These are phyloP conservation scores for Physcomitrium patens DNA, from an alignment of 225 moss, liverwort and hornwort species.

Conservation along the genomic window DNA sequence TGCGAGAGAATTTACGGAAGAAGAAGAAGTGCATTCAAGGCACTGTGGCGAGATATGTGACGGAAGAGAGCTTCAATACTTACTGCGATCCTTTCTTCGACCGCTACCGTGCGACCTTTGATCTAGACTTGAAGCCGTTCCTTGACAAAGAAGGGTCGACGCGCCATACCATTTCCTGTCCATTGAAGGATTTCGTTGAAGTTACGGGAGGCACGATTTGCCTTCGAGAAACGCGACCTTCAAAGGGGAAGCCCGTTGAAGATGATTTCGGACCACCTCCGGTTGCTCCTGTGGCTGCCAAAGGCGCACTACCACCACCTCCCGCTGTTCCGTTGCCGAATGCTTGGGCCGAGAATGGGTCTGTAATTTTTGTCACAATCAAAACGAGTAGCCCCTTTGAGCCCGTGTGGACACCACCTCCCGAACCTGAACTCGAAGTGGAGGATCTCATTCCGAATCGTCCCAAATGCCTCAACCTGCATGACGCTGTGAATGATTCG, in stretches of 20 bases:
- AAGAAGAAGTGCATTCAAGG: slow-evolving; percentile 53
- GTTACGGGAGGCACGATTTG: slow-evolving; percentile 14
- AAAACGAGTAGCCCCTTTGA: slow-evolving; percentile 60
- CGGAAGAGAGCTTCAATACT: slow-evolving; percentile 37
- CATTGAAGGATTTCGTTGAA: slow-evolving; percentile 22
- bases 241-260: slow-evolving; percentile 27
- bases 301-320: slow-evolving; percentile 30
- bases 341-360: slow-evolving; percentile 72
- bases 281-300: background rate
- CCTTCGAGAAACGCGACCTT: slow-evolving; percentile 31
- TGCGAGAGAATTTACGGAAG: slow-evolving; percentile 49
- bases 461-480: slow-evolving; percentile 57
- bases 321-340: slow-evolving; percentile 36
- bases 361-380: slow-evolving; percentile 51
- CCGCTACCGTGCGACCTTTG: slow-evolving; percentile 64
- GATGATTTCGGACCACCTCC: slow-evolving; percentile 32
- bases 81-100: slow-evolving; percentile 52
- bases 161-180: slow-evolving; percentile 36
- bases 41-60: slow-evolving; percentile 62
- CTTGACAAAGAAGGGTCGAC: slow-evolving; percentile 48
- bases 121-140: slow-evolving; percentile 56
- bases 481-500: slow-evolving; percentile 58
- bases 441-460: slow-evolving; percentile 63
- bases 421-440: slow-evolving; percentile 56
- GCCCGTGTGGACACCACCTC: slow-evolving; percentile 63